A percentile compares a stretch with the other conserved stretches of the same genome.
phyloP scores from a whole-genome alignment of 164 flowering plant genomes.

The Dillenia suffruticosa region DNA sequence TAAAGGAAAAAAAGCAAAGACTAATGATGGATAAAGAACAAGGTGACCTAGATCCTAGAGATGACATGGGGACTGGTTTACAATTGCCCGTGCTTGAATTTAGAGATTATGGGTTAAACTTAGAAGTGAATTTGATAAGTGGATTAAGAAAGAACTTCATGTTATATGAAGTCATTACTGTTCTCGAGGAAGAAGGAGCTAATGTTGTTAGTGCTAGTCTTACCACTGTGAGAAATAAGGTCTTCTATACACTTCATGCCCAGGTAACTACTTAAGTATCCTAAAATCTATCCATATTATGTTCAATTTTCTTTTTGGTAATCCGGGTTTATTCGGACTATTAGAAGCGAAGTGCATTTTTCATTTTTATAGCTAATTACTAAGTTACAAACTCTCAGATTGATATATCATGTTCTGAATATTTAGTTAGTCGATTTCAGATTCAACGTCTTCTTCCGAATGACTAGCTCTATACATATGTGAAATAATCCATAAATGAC shows the following conservation, averaged over 20 bases:
- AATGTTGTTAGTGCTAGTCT: conserved; percentile 39
- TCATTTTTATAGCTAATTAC: neutral
- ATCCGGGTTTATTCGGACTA: neutral
- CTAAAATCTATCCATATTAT: no score
- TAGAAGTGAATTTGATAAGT: conserved; percentile 41
- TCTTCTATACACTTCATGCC: conserved; percentile 43
- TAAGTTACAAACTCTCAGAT: neutral
- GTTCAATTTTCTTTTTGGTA: neutral
- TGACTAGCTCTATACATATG: no score
- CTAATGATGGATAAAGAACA: conserved; percentile 6
- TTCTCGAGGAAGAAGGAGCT: conserved; percentile 51
- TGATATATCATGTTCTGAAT: neutral
- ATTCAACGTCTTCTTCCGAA: no score
- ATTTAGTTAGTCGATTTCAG: neutral
- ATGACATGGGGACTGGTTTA: neutral
- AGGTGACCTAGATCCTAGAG: neutral
- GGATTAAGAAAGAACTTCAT: conserved; percentile 35
- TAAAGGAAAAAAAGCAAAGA: conserved; percentile 25
- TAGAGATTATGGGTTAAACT: conserved; percentile 32
- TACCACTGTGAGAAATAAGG: conserved; percentile 27
- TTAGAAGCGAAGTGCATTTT: neutral
- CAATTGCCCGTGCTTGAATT: conserved; percentile 40
- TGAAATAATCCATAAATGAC: no score
- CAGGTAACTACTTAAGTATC: conserved; percentile 24
- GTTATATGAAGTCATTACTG: conserved; percentile 34